Conservation (phyloP, 1,284 basidiomycete genomes). For the Testicularia cyperi region DNA sequence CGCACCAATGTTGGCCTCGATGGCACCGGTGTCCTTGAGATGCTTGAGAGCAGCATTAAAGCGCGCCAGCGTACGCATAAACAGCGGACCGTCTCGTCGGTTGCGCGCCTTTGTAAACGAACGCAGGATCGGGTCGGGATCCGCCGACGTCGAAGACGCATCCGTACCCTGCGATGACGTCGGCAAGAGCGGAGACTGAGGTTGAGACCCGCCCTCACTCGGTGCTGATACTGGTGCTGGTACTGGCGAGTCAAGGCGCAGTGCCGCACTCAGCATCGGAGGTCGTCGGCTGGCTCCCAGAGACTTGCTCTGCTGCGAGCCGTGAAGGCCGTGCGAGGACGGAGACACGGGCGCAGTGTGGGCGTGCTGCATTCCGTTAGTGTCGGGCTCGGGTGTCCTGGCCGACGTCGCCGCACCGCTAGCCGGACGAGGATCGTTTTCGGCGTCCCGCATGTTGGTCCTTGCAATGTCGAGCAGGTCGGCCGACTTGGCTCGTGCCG, state of each 20-base stretch:
- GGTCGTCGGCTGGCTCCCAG: no score
- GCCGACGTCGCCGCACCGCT: background rate
- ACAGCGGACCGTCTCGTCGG: constrained; percentile 63
- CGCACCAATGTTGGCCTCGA: constrained; percentile 54
- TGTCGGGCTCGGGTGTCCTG: constrained; percentile 17
- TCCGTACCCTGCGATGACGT: constrained; percentile 15
- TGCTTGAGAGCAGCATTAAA: constrained; percentile 63
- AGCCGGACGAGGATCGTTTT: constrained; percentile 7
- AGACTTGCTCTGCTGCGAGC: constrained; percentile 12
- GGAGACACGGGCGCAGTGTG: constrained; percentile 30
- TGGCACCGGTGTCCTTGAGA: constrained; percentile 58
- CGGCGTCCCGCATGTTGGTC: constrained; percentile 10
- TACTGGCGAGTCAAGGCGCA: constrained; percentile 14
- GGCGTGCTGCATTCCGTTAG: constrained; percentile 8
- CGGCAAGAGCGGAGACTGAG: constrained; percentile 8
- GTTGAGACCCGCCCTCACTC: no score
- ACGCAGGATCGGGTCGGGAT: constrained; percentile 63
- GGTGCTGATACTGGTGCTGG: background rate
- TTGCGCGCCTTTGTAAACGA: constrained; percentile 64
- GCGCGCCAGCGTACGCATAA: constrained; percentile 63
- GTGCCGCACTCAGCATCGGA: constrained; percentile 12
- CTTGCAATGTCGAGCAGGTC: constrained; percentile 25
- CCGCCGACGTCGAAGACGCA: constrained; percentile 8
- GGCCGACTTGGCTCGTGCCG: constrained; percentile 24
- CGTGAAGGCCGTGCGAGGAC: background rate